Evolutionary conservation across 2,329 filamentous ascomycete genomes (phyloP).

Genomic region (Dichotomopilus funicola): DNA sequence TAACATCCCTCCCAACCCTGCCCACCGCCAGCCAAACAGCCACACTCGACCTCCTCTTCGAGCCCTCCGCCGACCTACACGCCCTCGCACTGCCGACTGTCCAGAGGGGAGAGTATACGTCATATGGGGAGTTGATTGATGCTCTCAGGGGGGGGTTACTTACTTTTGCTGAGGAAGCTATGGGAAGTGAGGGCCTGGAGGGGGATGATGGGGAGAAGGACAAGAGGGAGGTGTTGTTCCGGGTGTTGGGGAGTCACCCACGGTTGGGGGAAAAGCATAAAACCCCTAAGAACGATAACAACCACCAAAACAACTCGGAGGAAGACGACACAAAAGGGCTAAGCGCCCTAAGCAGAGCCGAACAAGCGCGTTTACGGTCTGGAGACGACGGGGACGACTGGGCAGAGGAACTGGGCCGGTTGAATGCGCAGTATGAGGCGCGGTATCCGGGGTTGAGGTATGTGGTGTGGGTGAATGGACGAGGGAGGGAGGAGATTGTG

Average conservation of each 20-base stretch:
- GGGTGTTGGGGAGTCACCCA: constrained; percentile 75
- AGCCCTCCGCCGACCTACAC: constrained; percentile 71
- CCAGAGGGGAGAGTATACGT: constrained; percentile 46
- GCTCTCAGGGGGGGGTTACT: constrained; percentile 58
- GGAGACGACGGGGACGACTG: constrained; percentile 38
- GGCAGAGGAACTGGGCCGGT: constrained; percentile 41
- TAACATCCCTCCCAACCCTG: constrained; percentile 49
- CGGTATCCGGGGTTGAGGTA: constrained; percentile 77
- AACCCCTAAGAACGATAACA: no score
- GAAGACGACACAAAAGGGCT: constrained; percentile 34
- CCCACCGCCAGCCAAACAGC: constrained; percentile 47
- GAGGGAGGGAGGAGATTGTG: constrained; percentile 68
- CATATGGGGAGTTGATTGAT: constrained; percentile 64
- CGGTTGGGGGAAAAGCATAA: constrained; percentile 75
- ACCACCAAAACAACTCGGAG: neutral
- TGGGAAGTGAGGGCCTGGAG: neutral
- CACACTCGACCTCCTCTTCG: constrained; percentile 74
- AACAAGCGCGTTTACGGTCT: constrained; percentile 69
- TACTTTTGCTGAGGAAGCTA: constrained; percentile 35
- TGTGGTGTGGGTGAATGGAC: constrained; percentile 86
- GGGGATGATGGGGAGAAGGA: constrained; percentile 35
- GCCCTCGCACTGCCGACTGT: constrained; percentile 63
- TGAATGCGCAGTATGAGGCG: constrained; percentile 77
- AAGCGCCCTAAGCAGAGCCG: constrained; percentile 69
- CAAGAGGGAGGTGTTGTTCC: constrained; percentile 42